phyloP scores from a whole-genome alignment of 352 stramenopile genomes.

The Globisporangium heterothallicum region DNA sequence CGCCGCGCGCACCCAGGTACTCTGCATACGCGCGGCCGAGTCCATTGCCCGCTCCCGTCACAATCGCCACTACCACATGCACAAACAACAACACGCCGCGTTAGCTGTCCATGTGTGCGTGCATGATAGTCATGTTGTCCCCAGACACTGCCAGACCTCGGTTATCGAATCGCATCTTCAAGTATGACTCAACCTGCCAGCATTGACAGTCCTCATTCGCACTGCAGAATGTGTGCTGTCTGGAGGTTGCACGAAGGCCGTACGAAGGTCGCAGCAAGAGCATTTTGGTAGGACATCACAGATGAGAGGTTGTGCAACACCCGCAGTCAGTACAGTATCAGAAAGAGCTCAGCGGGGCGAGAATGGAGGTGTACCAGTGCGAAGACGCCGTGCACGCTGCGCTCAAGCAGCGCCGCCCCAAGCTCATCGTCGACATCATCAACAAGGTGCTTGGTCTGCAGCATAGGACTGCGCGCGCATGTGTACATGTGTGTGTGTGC shows the following conservation, averaged over 20 bases:
- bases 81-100: neutral
- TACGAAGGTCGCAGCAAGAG: neutral
- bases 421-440: conserved; percentile 67
- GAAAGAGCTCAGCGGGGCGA: no score
- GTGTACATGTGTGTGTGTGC: neutral
- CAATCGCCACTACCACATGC: conserved; percentile 60
- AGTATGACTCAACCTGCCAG: neutral
- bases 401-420: conserved; percentile 61
- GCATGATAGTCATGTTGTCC: no score
- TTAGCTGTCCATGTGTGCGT: no score
- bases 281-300: neutral
- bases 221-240: conserved; percentile 1
- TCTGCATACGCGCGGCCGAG: conserved; percentile 79
- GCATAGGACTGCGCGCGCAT: neutral
- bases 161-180: conserved; percentile 46
- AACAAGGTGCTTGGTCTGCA: conserved; percentile 39
- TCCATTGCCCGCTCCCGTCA: conserved; percentile 83
- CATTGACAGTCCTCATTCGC: conserved; percentile 1
- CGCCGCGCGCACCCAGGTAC: conserved; percentile 58
- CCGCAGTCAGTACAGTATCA: no score
- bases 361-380: conserved; percentile 75
- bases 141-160: no score
- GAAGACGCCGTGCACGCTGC: conserved; percentile 73
- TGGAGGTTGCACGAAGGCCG: conserved; percentile 23
- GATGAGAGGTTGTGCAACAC: no score